Base-by-base conservation (phyloP, 2,329 filamentous ascomycete species). In the Clonostachys rhizophaga region DNA sequence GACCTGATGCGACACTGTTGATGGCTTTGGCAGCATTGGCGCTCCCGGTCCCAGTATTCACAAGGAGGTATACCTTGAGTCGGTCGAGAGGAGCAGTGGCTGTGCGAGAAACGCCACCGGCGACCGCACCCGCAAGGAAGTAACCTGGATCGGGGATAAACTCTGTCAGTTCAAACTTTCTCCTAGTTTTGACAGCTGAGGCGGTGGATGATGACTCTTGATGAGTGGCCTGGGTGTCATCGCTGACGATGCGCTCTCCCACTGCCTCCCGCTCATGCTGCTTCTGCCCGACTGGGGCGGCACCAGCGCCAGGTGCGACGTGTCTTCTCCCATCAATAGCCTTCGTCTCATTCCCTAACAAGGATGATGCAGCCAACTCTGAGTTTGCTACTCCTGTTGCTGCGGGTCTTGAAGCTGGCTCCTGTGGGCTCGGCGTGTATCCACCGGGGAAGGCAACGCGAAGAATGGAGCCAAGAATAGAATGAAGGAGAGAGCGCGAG, bases 61-160 rank as follows among this genome's bases (percentile, higher is more conserved):
- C 92, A 59, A 99, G 94, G 46, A 99, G 81, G 66, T 95, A 97
- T 54, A 99, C 94, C 72, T 97, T 97, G 49, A 99, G 76, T 58
- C 94, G 90, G 72, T 99, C 94, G 68, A 99, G 84, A 50, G 94
- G 94, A 50, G 94, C 94, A 56, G 94, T 99, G 53, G 89, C 87
- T 63, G 94, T 97, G 64, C 94, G 86, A 63, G 92, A 97, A 59
- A 96, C 86, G 66, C 91, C 92, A 65, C 94, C 94, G 65, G 92
- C 91, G 64, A 95, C 77, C 68, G 91, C 94, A 76, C 94, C 94
- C 66, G 94, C 94, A 72, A 95, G 71, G 70, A 97, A 99, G 73
- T 97, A 99, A 79, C 94, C 94, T 95, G 87, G 79, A 83, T 90
- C 81, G 68, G 88, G 89, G 68, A 90, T 75, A 76, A 86, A 78